Evolutionary conservation across 371 early-diverging fungal genomes (phyloP).

Genomic region (Circinella minor): DNA sequence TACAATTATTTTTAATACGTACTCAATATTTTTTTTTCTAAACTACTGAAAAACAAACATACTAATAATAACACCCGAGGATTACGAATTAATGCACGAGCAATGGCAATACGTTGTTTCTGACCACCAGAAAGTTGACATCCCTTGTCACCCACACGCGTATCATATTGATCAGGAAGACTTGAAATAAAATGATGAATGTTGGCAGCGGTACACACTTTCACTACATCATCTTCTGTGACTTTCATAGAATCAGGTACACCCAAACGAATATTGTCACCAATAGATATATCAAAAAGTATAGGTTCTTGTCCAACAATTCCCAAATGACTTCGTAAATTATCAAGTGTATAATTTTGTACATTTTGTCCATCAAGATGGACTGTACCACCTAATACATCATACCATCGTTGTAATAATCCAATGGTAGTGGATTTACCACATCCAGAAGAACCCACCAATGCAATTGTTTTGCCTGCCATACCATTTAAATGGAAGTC

Average conservation of each 20-base stretch:
- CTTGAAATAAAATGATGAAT: conserved; percentile 75
- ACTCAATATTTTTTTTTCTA: too few relatives aligned
- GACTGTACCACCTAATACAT: conserved; percentile 65
- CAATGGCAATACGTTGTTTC: conserved; percentile 35
- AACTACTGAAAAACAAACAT: background rate
- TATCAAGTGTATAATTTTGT: conserved; percentile 56
- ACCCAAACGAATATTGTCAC: conserved; percentile 79
- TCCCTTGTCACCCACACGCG: conserved; percentile 76
- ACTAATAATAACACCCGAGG: conserved; percentile 85
- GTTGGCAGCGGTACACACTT: conserved; percentile 67
- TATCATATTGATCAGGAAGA: conserved; percentile 77
- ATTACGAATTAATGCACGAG: conserved; percentile 76
- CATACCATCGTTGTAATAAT: conserved; percentile 86
- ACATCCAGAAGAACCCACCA: conserved; percentile 41
- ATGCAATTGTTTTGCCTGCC: conserved; percentile 72
- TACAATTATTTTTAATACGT: too few relatives aligned
- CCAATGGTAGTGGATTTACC: conserved; percentile 86
- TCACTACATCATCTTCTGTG: conserved; percentile 60
- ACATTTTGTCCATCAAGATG: conserved; percentile 71
- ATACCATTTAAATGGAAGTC: conserved; percentile 62
- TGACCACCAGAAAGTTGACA: conserved; percentile 46
- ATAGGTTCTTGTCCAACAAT: conserved; percentile 89
- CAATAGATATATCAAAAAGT: conserved; percentile 77
- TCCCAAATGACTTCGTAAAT: conserved; percentile 72
- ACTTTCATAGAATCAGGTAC: conserved; percentile 42